Evolutionary conservation across 306 rosid species (phyloP).

Genomic region (Argentina anserina): DNA sequence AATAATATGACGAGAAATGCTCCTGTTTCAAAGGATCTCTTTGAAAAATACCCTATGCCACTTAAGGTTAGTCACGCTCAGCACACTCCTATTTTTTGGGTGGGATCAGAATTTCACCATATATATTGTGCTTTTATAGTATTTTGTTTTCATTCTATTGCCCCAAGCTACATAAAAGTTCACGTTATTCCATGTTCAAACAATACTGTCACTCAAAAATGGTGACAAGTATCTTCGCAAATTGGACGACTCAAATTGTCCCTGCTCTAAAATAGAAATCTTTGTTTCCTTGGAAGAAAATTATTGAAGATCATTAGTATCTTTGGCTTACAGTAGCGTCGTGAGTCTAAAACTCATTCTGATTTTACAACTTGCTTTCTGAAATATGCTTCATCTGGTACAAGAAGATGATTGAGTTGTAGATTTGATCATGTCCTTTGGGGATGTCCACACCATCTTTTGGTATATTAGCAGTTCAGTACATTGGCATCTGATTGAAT

Average conservation of each 20-base stretch:
- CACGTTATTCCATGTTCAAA: background rate
- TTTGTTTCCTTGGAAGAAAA: background rate
- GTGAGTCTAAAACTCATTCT: background rate
- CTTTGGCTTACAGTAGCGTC: background rate
- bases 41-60: constrained; percentile 29
- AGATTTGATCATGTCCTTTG: background rate
- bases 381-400: background rate
- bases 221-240: background rate
- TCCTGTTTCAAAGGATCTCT: constrained; percentile 29
- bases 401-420: background rate
- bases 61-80: constrained; percentile 52
- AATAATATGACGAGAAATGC: constrained; percentile 27
- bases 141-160: background rate
- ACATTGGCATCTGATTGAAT: background rate
- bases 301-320: background rate
- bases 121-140: background rate
- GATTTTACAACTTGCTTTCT: background rate
- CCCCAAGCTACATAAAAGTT: background rate
- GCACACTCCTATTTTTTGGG: constrained; percentile 9
- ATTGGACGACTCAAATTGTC: background rate
- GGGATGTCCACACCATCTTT: background rate
- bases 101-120: background rate
- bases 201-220: background rate
- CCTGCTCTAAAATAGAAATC: background rate
- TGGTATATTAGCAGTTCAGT: background rate